Evolutionary conservation across 768 basidiomycete genomes (phyloP).

Genomic region (Trametes sanguinea): DNA sequence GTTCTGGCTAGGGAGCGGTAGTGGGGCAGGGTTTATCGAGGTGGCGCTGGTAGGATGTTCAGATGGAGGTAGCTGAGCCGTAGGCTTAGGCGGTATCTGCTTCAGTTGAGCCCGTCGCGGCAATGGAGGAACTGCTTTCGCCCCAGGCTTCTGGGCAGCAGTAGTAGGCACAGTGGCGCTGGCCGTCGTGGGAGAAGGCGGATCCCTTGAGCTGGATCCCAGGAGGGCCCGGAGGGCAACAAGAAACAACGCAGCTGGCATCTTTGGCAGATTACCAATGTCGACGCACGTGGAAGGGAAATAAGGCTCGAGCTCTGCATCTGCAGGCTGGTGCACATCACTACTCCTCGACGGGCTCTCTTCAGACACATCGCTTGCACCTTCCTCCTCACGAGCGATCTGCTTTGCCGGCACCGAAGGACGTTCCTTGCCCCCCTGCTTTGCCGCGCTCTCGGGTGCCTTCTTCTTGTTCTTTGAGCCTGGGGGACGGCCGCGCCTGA

Average conservation of each 20-base stretch:
- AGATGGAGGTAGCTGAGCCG: no score
- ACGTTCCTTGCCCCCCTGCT: neutral
- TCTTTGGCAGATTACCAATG: neutral
- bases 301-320: constrained; percentile 4
- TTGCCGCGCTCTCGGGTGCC: neutral
- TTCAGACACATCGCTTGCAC: no score
- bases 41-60: no score
- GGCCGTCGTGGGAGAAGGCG: no score
- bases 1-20: no score
- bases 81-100: no score
- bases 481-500: constrained; percentile 10
- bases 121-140: neutral
- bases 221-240: neutral
- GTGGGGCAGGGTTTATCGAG: no score
- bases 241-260: neutral
- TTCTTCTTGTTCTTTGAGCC: neutral
- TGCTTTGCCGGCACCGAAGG: neutral
- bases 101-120: neutral
- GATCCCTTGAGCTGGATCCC: no score
- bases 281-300: constrained; percentile 1
- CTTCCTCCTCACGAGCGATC: no score
- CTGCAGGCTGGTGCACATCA: constrained; percentile 1
- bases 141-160: no score
- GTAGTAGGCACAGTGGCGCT: neutral
- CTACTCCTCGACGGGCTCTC: neutral